These are phyloP conservation scores for Nitzschia putrida DNA, from an alignment of 108 stramenopile species.

Conservation along the genomic window DNA sequence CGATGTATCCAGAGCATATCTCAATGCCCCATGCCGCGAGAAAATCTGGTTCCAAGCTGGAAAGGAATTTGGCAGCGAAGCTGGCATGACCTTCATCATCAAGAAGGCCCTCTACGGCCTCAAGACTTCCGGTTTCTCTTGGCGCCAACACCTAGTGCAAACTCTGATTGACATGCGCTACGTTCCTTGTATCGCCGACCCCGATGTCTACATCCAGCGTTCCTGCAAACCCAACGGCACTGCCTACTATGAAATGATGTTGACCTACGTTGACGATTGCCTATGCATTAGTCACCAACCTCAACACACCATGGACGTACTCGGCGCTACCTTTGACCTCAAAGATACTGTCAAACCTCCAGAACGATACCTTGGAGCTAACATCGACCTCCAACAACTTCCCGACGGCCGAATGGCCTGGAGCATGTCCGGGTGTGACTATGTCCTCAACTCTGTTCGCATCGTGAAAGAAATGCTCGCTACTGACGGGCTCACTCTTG, in stretches of 20 bases:
- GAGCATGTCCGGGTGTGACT: slow-evolving; percentile 18
- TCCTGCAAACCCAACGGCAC: slow-evolving; percentile 3
- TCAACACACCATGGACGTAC: slow-evolving; percentile 28
- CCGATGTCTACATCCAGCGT: slow-evolving; percentile 17
- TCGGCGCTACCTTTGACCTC: slow-evolving; percentile 8
- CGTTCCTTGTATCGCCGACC: slow-evolving; percentile 18
- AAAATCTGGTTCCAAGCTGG: slow-evolving; percentile 34
- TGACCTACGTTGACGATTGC: slow-evolving; percentile 36
- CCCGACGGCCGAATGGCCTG: slow-evolving; percentile 12
- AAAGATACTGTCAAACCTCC: slow-evolving; percentile 30
- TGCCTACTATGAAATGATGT: slow-evolving; percentile 30
- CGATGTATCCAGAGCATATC: slow-evolving; percentile 38
- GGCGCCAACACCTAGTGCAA: slow-evolving; percentile 23
- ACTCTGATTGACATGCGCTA: slow-evolving; percentile 10
- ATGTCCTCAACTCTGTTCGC: slow-evolving; percentile 40
- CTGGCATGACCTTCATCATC: slow-evolving; percentile 34
- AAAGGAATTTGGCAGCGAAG: slow-evolving; percentile 27
- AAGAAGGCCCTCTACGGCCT: slow-evolving; percentile 53
- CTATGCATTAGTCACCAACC: slow-evolving; percentile 16
- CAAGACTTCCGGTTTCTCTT: slow-evolving; percentile 41
- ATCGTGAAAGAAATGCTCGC: slow-evolving; percentile 19
- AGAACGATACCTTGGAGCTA: slow-evolving; percentile 31
- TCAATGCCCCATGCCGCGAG: slow-evolving; percentile 30
- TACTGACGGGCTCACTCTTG: not conserved
- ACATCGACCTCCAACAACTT: not conserved